Percentiles rank a stretch among this genome's conserved stretches.
These are phyloP conservation scores for Phytopythium litorale DNA, from an alignment of 352 stramenopile species.

Conservation along the genomic window DNA sequence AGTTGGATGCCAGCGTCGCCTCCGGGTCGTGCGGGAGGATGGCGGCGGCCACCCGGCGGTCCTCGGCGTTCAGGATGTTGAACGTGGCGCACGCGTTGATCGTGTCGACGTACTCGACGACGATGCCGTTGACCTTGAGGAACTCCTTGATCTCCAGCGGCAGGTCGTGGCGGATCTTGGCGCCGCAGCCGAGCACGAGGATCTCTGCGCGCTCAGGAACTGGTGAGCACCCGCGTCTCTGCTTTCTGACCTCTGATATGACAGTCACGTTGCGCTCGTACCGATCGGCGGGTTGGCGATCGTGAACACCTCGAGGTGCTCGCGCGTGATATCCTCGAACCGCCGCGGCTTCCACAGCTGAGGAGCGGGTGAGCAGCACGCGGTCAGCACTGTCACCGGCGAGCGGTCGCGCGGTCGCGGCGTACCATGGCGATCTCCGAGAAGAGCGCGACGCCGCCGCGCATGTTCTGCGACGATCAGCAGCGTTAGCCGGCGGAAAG, in stretches of 20 bases:
- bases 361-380: background rate
- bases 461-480: conserved; percentile 56
- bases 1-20: conserved; percentile 6
- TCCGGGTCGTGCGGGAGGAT: conserved; percentile 69
- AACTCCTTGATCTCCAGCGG: conserved; percentile 59
- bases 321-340: conserved; percentile 78
- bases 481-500: background rate
- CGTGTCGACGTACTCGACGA: conserved; percentile 84
- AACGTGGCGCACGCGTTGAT: conserved; percentile 87
- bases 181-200: conserved; percentile 73
- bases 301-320: conserved; percentile 73
- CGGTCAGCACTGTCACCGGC: background rate
- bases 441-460: conserved; percentile 63
- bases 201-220: conserved; percentile 40
- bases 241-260: background rate
- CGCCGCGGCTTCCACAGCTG: conserved; percentile 78
- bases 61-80: conserved; percentile 91
- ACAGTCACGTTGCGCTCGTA: conserved; percentile 11
- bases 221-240: background rate
- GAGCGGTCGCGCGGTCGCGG: background rate
- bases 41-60: conserved; percentile 75
- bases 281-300: conserved; percentile 70
- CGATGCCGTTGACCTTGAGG: conserved; percentile 80
- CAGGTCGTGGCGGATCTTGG: conserved; percentile 58
- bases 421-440: conserved; percentile 73